phyloP scores from a whole-genome alignment of 2,329 filamentous ascomycete species.

The Zelopaecilomyces penicillatus region DNA sequence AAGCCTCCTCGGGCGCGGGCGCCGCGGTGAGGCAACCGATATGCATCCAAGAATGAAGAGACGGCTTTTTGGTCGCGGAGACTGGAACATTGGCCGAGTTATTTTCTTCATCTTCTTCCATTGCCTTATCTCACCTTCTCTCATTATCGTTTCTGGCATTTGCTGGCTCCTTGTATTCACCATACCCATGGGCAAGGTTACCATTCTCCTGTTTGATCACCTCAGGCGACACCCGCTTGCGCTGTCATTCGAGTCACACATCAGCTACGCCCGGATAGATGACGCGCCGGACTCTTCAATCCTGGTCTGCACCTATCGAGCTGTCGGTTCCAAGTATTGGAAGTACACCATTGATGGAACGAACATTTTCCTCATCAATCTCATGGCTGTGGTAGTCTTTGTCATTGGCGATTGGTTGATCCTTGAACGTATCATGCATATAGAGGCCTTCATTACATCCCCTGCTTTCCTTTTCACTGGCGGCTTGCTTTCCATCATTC shows the following conservation, averaged over 20 bases:
- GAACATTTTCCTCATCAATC: constrained; percentile 97
- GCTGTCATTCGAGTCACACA: constrained; percentile 85
- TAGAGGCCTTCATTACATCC: constrained; percentile 68
- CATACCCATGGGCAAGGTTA: constrained; percentile 98
- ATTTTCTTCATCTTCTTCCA: constrained; percentile 98
- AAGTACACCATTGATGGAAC: constrained; percentile 98
- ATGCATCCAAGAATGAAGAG: constrained; percentile 53
- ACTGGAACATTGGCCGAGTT: constrained; percentile 91
- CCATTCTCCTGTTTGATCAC: constrained; percentile 81
- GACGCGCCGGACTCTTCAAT: constrained; percentile 75
- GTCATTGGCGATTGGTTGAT: constrained; percentile 90
- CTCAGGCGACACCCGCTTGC: constrained; percentile 87
- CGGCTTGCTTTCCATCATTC: constrained; percentile 85
- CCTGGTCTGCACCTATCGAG: constrained; percentile 91
- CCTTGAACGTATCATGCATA: constrained; percentile 57
- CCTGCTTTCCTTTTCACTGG: constrained; percentile 80
- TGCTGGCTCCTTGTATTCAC: constrained; percentile 97
- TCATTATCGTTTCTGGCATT: constrained; percentile 76
- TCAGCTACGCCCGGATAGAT: constrained; percentile 60
- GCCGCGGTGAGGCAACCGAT: constrained; percentile 33
- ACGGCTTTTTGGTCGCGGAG: constrained; percentile 83
- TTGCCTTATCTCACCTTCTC: constrained; percentile 74
- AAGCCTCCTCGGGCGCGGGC: constrained; percentile 64
- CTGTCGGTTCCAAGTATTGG: constrained; percentile 92
- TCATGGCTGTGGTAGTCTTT: constrained; percentile 88